phyloP scores from a whole-genome alignment of 208 protist species.

The Phytomonas sp. region DNA sequence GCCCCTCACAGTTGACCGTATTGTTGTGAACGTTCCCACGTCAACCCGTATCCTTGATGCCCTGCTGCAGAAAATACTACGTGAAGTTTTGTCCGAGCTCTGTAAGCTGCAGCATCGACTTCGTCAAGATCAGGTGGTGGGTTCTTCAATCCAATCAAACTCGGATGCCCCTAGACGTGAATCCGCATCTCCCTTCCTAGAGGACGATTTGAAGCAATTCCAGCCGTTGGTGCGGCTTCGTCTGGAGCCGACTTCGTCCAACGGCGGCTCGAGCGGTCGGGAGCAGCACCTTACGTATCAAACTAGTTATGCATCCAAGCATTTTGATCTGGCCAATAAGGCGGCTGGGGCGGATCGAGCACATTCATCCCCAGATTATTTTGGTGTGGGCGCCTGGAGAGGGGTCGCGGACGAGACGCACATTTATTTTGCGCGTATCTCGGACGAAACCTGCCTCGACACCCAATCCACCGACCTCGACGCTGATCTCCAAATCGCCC shows the following conservation, averaged over 20 bases:
- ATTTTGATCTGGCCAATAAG: background rate
- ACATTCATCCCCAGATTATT: conserved; percentile 16
- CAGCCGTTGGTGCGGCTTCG: background rate
- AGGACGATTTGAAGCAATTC: background rate
- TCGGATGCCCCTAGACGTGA: background rate
- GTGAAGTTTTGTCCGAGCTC: conserved; percentile 62
- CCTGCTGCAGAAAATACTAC: conserved; percentile 48
- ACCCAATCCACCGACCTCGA: conserved; percentile 45
- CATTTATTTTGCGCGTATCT: conserved; percentile 36
- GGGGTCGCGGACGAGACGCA: conserved; percentile 16
- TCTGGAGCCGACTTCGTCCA: background rate
- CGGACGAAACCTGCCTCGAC: conserved; percentile 23
- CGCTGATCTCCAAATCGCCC: conserved; percentile 34
- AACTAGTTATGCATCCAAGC: background rate
- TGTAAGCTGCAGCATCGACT: conserved; percentile 36
- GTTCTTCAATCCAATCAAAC: background rate
- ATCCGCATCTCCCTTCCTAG: background rate
- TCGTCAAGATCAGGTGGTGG: background rate
- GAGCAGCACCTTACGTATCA: background rate
- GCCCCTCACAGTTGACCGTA: conserved; percentile 47
- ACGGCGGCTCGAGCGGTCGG: background rate
- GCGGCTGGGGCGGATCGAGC: background rate
- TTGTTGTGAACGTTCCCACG: conserved; percentile 28
- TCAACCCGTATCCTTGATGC: conserved; percentile 31
- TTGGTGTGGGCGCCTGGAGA: conserved; percentile 20